These are phyloP conservation scores for Lasiosphaeria hispida DNA, from an alignment of 495 filamentous ascomycete genomes.

Conservation along the genomic window DNA sequence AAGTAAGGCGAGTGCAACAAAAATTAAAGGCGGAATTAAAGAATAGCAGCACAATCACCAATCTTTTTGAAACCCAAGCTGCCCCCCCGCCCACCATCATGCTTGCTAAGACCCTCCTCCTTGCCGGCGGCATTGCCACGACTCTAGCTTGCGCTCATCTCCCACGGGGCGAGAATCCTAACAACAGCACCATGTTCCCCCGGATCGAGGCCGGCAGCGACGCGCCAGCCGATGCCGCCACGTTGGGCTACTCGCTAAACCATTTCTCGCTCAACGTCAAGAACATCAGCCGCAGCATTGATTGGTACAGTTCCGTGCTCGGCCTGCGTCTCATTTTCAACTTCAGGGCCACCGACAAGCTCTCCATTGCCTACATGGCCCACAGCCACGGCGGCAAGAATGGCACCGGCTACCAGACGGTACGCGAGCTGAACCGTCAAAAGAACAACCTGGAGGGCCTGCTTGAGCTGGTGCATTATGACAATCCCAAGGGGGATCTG, in stretches of 20 bases:
- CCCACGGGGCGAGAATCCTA: too few species aligned
- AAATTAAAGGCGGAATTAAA: too few species aligned
- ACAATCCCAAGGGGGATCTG: too few species aligned
- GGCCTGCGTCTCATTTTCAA: constrained; percentile 51
- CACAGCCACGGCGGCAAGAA: constrained; percentile 35
- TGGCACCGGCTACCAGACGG: constrained; percentile 36
- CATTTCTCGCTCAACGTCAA: constrained; percentile 45
- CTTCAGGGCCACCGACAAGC: constrained; percentile 21
- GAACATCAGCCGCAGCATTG: constrained; percentile 37
- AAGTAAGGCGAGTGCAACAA: too few species aligned
- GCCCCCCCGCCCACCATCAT: too few species aligned
- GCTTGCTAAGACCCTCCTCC: too few species aligned
- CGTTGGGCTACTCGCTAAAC: constrained; percentile 44
- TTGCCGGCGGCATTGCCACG: too few species aligned
- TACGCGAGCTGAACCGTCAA: constrained; percentile 25
- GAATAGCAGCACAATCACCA: too few species aligned
- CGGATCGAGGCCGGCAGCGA: neutral
- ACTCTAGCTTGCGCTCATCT: neutral
- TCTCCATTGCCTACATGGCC: constrained; percentile 31
- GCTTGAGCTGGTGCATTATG: constrained; percentile 29
- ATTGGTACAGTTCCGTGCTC: constrained; percentile 48
- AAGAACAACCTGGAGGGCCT: constrained; percentile 36
- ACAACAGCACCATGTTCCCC: neutral
- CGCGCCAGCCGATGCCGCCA: constrained; percentile 23
- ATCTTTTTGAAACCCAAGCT: too few species aligned